Evolutionary conservation across 345 rosid genomes (phyloP).

Genomic region (Abelmoschus esculentus): DNA sequence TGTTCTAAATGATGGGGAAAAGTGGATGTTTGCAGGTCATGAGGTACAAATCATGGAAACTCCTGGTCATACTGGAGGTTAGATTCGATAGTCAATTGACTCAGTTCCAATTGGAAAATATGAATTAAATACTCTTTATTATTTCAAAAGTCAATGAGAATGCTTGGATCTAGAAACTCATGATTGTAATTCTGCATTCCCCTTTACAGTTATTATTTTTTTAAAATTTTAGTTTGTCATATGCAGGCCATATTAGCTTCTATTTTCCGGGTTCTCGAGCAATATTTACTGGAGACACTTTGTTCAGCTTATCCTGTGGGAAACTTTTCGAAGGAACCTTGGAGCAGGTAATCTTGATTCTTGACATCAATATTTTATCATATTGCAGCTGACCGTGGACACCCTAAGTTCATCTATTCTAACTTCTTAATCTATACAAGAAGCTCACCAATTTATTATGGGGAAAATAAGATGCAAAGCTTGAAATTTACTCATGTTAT

Average conservation of each 20-base stretch:
- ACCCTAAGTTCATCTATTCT: not conserved
- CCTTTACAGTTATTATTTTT: not conserved
- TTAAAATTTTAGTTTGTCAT: not conserved
- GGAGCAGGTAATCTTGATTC: conserved; percentile 48
- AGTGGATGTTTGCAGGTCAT: conserved; percentile 99
- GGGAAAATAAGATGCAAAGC: not conserved
- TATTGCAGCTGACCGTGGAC: not conserved
- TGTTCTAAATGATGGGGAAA: conserved; percentile 72
- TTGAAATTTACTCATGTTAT: not conserved
- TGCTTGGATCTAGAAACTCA: not conserved
- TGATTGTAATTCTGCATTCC: conserved; percentile 2
- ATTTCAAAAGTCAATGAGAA: not conserved
- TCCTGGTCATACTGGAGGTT: conserved; percentile 98
- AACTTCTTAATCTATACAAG: too few relatives aligned
- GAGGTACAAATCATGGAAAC: conserved; percentile 79
- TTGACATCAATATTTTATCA: not conserved
- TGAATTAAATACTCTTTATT: not conserved
- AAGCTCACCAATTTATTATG: not conserved
- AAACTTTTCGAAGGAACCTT: conserved; percentile 89
- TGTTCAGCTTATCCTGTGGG: conserved; percentile 97
- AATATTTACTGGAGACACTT: conserved; percentile 83
- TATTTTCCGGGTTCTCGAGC: conserved; percentile 85
- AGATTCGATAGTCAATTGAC: conserved; percentile 4
- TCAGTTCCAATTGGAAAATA: not conserved
- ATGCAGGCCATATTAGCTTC: conserved; percentile 90